Percentiles rank a stretch among this genome's conserved stretches.
Evolutionary conservation across 345 rosid genomes (phyloP).

Genomic region (Acer yangbiense): DNA sequence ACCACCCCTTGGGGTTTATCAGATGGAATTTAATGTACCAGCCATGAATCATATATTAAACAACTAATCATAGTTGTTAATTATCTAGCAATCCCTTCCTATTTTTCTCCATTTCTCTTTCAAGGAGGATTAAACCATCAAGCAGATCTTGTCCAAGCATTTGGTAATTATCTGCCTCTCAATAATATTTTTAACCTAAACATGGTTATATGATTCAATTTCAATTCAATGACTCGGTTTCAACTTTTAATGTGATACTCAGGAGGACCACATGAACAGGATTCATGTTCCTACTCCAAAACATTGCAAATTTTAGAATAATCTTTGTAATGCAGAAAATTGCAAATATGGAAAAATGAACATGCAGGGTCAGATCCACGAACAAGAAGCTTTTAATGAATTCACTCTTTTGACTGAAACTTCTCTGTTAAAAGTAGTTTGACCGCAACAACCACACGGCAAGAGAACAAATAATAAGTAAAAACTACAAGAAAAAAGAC

Average conservation of each 20-base stretch:
- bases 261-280: neutral
- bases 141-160: neutral
- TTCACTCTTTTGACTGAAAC: neutral
- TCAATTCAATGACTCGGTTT: neutral
- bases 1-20: neutral
- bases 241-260: neutral
- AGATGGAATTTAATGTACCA: neutral
- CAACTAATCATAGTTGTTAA: neutral
- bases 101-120: neutral
- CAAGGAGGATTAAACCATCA: neutral
- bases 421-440: neutral
- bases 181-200: neutral
- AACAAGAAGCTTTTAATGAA: neutral
- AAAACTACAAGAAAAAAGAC: neutral
- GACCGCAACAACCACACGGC: conserved; percentile 1
- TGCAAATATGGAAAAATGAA: neutral
- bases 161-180: neutral
- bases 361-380: neutral
- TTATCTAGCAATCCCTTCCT: neutral
- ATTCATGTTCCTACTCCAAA: neutral
- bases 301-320: neutral
- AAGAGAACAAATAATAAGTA: neutral
- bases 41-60: neutral
- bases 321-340: neutral
- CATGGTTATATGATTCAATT: no score